Conservation (phyloP, 352 stramenopile species). For the Globisporangium carolinianum region DNA sequence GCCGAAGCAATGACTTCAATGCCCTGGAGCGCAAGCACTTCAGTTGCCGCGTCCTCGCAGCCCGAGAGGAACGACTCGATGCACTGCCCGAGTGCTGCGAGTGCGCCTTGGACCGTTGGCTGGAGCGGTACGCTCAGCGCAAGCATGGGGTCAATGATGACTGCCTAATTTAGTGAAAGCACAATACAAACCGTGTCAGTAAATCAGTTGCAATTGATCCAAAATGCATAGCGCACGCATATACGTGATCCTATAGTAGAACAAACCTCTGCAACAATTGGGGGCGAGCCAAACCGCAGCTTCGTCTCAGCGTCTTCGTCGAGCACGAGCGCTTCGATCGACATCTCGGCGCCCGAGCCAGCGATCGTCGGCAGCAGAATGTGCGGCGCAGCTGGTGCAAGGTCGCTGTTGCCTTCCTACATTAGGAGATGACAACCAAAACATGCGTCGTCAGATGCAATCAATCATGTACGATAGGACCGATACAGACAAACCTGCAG, state of each 20-base stretch:
- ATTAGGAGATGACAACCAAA: too few species aligned
- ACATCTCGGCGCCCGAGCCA: slow-evolving; percentile 48
- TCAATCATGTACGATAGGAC: too few species aligned
- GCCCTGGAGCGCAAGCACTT: slow-evolving; percentile 47
- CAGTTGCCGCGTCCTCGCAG: slow-evolving; percentile 29
- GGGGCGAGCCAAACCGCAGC: slow-evolving; percentile 27
- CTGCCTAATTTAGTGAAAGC: slow-evolving; percentile 18
- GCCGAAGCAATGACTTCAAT: slow-evolving; percentile 45
- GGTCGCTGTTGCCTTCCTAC: slow-evolving; percentile 1
- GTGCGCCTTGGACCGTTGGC: slow-evolving; percentile 43
- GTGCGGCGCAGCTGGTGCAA: slow-evolving; percentile 25
- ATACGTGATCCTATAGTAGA: neutral
- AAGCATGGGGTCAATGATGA: slow-evolving; percentile 65
- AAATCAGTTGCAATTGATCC: neutral
- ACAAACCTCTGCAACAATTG: slow-evolving; percentile 40
- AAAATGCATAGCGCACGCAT: neutral
- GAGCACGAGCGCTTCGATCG: slow-evolving; percentile 42
- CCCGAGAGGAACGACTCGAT: slow-evolving; percentile 68
- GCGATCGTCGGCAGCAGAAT: slow-evolving; percentile 56
- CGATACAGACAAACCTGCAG: neutral
- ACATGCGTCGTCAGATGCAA: neutral
- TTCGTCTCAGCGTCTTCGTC: slow-evolving; percentile 64
- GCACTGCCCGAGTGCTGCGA: slow-evolving; percentile 64
- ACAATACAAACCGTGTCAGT: neutral
- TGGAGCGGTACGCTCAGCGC: slow-evolving; percentile 51